These are phyloP conservation scores for Leccinum laetum DNA, from an alignment of 1,284 basidiomycete species.

Conservation along the genomic window DNA sequence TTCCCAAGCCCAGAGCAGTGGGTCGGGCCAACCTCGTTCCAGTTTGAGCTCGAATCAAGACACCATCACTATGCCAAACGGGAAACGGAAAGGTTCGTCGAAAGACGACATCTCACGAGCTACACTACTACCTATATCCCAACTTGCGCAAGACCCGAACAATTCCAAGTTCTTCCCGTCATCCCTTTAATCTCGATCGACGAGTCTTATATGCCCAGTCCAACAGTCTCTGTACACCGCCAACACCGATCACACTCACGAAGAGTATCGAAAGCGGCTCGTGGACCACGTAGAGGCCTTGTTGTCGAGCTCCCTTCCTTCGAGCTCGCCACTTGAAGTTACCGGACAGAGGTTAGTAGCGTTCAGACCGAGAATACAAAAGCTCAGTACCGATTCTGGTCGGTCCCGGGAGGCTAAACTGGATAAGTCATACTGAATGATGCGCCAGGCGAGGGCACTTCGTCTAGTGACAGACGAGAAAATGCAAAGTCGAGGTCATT, in stretches of 20 bases:
- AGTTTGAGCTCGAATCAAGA: slow-evolving; percentile 57
- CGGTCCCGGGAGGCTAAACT: slow-evolving; percentile 44
- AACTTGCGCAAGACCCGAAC: slow-evolving; percentile 51
- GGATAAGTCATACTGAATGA: no score
- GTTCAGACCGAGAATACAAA: slow-evolving; percentile 56
- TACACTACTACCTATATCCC: slow-evolving; percentile 58
- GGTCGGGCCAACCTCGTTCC: slow-evolving; percentile 48
- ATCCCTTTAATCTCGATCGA: slow-evolving; percentile 31
- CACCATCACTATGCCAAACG: slow-evolving; percentile 35
- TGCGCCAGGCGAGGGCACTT: no score
- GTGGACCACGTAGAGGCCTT: slow-evolving; percentile 52
- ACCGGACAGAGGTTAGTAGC: slow-evolving; percentile 37
- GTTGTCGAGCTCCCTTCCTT: slow-evolving; percentile 57
- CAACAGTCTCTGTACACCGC: slow-evolving; percentile 50
- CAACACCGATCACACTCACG: slow-evolving; percentile 35
- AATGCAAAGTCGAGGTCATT: no score
- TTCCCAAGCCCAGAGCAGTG: slow-evolving; percentile 22
- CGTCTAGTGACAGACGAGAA: no score
- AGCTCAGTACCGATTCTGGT: slow-evolving; percentile 53
- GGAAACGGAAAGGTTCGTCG: slow-evolving; percentile 43
- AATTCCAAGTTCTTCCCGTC: slow-evolving; percentile 65
- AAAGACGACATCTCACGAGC: slow-evolving; percentile 68
- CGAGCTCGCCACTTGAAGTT: slow-evolving; percentile 44
- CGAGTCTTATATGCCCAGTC: slow-evolving; percentile 52
- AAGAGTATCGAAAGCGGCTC: slow-evolving; percentile 39